Evolutionary conservation across 768 basidiomycete genomes (phyloP), one percentile per base, ranked within the genome.

Genomic region (Leccinum fibrillosum): DNA sequence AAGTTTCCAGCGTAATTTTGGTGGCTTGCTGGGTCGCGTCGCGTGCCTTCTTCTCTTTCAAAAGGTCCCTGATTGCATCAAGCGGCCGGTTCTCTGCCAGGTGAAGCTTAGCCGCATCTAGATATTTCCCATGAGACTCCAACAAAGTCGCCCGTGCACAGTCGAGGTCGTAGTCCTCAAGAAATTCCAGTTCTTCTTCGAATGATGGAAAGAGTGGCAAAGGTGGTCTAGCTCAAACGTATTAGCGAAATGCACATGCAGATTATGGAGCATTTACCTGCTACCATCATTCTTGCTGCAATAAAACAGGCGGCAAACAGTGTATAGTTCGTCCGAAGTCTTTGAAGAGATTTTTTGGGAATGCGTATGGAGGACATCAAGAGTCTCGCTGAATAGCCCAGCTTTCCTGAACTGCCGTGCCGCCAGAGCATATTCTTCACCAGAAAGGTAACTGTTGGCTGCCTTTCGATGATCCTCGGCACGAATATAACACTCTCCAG

Each of bases 141-240:
- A 86, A 71, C 8, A 87, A 61, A 0, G 70, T 67, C 0, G 80
- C 79, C 7, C 75, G 81, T 7, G 81, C 78, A 12, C 75, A 58
- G 61, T 84, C 81, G 6, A 89, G 69, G 35, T 79, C 80, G 47
- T 77, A 76, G 4, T 82, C 77, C 54, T 85, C 80, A n/a, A 85
- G 74, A 57, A 83, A 89, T 37, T 80, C 78, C n/a, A 86, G 60
- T 19, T 76, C 75, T 21, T 85, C 82, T 21, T 88, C 81, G 1
- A 76, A 69, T 1, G 77, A 73, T 0, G 73, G 59, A 57, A 89
- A 89, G 3, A 89, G 66, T 9, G 55, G 72, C 54, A 23, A 78
- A 78, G 67, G 80, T 72, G 72, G 68, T 21, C 88, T 88, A 42
- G 62, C 13, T 48, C 42, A 35, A 44, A 26, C 12, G 13, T 13